Evolutionary conservation across 2,329 filamentous ascomycete genomes (phyloP), one percentile per base, ranked within the genome.

Genomic region (Neurospora crassa): DNA sequence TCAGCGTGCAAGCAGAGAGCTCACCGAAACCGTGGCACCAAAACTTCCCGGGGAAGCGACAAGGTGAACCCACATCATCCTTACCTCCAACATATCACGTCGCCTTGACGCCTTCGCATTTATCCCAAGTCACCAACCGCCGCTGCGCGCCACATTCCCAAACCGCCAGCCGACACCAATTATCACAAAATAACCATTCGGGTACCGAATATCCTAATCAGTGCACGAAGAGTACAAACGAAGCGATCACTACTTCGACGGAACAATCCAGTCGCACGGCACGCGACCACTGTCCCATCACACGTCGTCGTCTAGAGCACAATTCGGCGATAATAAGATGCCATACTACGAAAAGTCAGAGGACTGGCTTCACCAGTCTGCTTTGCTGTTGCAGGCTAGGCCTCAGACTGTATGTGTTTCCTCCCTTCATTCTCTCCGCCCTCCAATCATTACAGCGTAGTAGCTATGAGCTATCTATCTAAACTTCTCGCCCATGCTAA

Each of bases 291-390:
- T 24, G 3, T 53, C 45, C 6, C 45, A 20, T 59, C 10, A 40
- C 8, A 11, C 45, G 12, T 6, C 42, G 14, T 43, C 5, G 20
- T 12, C 16, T 16, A 69, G 43, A 69, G 20, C 24, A 59, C 5
- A 18, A 53, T 53, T 14, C 34, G 12, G 5, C 43, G n/a, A 53
- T 0, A 5, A 29, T 4, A 68, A 16, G 11, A 77, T 77, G 76
- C 75, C 76, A 2, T 76, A 92, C 80, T 89, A 97, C 79, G 84
- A 87, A 69, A 94, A 92, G 71, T 92, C 92, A 81, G 91, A 97
- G 82, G 91, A 94, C 83, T 99, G 94, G 92, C 92, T 97, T 76
- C 90, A 91, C 77, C 92, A 97, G 81, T 97, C 95, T 16, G 85
- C 90, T 20, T 89, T 94, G 73, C 90, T 99, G 71, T 85, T 99